Percentiles rank a stretch among this genome's conserved stretches.
Conservation (phyloP, 2,329 filamentous ascomycete species). For the Dactylellina leptospora region DNA sequence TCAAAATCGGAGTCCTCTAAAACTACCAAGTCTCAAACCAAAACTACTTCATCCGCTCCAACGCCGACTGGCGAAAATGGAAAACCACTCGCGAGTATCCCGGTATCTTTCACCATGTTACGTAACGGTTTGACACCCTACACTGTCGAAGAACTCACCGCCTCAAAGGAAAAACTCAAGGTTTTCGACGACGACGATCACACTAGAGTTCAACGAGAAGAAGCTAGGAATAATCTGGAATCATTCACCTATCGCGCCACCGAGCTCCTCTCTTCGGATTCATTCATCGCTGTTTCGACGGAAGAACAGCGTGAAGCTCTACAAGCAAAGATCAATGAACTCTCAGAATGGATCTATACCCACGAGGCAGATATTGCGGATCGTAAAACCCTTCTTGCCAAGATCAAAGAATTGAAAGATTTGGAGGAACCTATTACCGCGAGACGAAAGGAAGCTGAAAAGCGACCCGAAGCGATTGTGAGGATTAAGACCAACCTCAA, state of each 20-base stretch:
- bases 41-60: slow-evolving; percentile 57
- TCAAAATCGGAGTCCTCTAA: slow-evolving; percentile 63
- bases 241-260: slow-evolving; percentile 88
- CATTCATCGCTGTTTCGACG: slow-evolving; percentile 77
- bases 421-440: slow-evolving; percentile 80
- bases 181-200: slow-evolving; percentile 88
- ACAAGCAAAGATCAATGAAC: slow-evolving; percentile 72
- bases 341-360: slow-evolving; percentile 89
- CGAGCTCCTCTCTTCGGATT: slow-evolving; percentile 79
- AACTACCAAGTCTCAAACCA: slow-evolving; percentile 60
- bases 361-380: slow-evolving; percentile 77
- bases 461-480: slow-evolving; percentile 75
- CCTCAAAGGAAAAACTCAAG: slow-evolving; percentile 73
- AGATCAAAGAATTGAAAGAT: slow-evolving; percentile 78
- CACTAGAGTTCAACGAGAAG: slow-evolving; percentile 78
- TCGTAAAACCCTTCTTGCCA: slow-evolving; percentile 76
- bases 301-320: slow-evolving; percentile 73
- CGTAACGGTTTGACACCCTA: slow-evolving; percentile 66
- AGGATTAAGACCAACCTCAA: slow-evolving; percentile 75
- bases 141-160: slow-evolving; percentile 64
- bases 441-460: slow-evolving; percentile 75
- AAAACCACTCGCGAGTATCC: slow-evolving; percentile 68
- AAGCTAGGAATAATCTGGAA: slow-evolving; percentile 91
- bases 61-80: slow-evolving; percentile 62
- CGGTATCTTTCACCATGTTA: slow-evolving; percentile 65